Base-by-base conservation (phyloP, 345 rosid genomes). In the Eucalyptus tenuipes region DNA sequence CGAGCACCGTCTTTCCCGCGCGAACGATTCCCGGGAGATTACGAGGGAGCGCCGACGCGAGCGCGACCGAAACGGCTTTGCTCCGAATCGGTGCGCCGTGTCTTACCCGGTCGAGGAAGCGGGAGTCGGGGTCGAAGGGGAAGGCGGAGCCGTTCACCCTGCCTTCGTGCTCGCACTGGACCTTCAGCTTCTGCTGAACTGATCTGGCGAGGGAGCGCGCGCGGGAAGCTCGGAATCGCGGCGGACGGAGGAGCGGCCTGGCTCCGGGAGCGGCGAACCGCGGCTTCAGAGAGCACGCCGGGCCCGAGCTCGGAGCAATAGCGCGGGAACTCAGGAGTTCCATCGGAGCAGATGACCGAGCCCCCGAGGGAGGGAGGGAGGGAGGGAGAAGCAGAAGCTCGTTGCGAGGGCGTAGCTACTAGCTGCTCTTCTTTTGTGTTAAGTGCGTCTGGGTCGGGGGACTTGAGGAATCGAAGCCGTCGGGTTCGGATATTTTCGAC, bases 71-170 rank as follows among this genome's bases (percentile, higher is more conserved):
- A n/a, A 31, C 33, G 13, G 53, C 47, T 27, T 37, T 37, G 31
- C 29, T 10, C 86, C 86, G 55, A 2, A 59, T 16, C 29, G 12
- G 50, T 1, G 88, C 49, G 17, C 12, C 2, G 80, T 15, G 33
- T 29, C 31, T 88, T 92, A 96, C 99, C 92, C 98, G 91, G 93
- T 96, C 99, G 88, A 94, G 94, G 94, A 95, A 95, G 88, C 95
- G 98, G 18, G 97, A 85, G 92, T 97, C 97, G 29, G 91, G 88
- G 85, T 96, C 97, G 13, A 93, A 89, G 88, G 93, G 91, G 27
- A 90, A 24, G 49, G 93, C 90, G 80, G 88, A 61, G 52, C 98
- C 97, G 84, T 95, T 95, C 88, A 94, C 92, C 90, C 91, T 95
- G 66, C 89, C 92, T 22, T 95, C 94, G 89, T 93, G 92, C 87